Evolutionary conservation across 2,329 filamentous ascomycete species (phyloP).

Genomic region (Colletotrichum echinochloae): DNA sequence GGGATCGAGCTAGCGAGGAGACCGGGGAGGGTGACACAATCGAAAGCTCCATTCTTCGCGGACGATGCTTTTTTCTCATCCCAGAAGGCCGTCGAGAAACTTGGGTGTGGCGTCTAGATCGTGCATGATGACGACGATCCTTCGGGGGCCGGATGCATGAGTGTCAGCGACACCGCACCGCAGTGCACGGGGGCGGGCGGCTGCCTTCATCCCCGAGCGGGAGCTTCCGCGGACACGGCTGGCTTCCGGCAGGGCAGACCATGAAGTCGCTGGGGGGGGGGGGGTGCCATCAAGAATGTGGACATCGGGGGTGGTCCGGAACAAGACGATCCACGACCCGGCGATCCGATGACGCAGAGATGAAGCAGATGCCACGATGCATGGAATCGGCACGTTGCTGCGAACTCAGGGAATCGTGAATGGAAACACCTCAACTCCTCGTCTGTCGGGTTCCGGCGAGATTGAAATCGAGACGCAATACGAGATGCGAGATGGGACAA

Average conservation of each 20-base stretch:
- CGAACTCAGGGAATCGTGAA: not conserved
- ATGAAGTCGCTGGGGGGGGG: constrained; percentile 10
- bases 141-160: not conserved
- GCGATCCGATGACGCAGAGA: constrained; percentile 11
- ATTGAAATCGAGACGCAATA: not conserved
- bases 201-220: constrained; percentile 24
- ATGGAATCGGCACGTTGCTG: not conserved
- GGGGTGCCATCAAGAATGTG: not conserved
- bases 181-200: not conserved
- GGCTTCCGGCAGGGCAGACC: constrained; percentile 25
- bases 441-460: not conserved
- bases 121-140: constrained; percentile 23
- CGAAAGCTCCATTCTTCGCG: not conserved
- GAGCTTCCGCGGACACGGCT: constrained; percentile 14
- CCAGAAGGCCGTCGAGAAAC: not conserved
- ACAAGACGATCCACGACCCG: constrained; percentile 4
- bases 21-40: constrained; percentile 23
- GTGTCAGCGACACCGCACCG: too few relatives aligned
- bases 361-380: not conserved
- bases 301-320: constrained; percentile 1
- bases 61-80: constrained; percentile 22
- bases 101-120: constrained; percentile 4
- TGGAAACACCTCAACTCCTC: not conserved
- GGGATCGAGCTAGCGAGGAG: constrained; percentile 11
- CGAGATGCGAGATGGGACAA: constrained; percentile 24